Evolutionary conservation across 2,329 filamentous ascomycete genomes (phyloP), one percentile per base, ranked within the genome.

Genomic region (Cordyceps cateniannulata): DNA sequence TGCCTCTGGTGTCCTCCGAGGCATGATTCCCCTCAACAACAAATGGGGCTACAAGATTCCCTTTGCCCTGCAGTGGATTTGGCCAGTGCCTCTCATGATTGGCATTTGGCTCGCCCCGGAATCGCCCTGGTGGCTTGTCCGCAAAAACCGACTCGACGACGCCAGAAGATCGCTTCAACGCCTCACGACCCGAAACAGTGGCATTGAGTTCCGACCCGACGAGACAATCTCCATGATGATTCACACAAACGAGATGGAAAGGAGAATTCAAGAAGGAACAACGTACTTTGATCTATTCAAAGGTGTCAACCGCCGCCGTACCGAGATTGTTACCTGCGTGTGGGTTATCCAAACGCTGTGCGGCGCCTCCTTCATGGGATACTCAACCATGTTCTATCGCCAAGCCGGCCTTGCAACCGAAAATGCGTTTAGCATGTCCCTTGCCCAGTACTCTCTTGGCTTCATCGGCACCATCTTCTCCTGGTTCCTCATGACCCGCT

Each of bases 341-440:
- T 80, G 74, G 70, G 71, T 75, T 40, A 72, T 74, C 5, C 76
- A 78, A 67, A 74, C 72, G 0, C 65, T 77, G 0, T 77, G 73
- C 60, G 77, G 77, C 12, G 60, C 72, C 2, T 70, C 70, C 7
- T 72, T 80, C 63, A 85, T 83, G 71, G 84, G 83, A 63, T 86
- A 85, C 70, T 85, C 83, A 22, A 86, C 83, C 32, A 76, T 77
- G 64, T 80, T 79, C 62, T 79, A 77, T 59, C 70, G 75, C 27
- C 75, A 75, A 61, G 77, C 75, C 14, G 76, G 77, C 2, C 70
- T 80, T 63, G 70, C 66, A 9, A 66, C 71, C 5, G 68, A 70
- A 14, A 72, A 73, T 44, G 71, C 73, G 1, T 77, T 75, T 63
- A 70, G 68, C 60, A 71, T 79, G 62, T 69, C 70, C 20, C 66